Evolutionary conservation across 1,284 basidiomycete species (phyloP), one percentile per base, ranked within the genome.

Genomic region (Jaminaea rosea): DNA sequence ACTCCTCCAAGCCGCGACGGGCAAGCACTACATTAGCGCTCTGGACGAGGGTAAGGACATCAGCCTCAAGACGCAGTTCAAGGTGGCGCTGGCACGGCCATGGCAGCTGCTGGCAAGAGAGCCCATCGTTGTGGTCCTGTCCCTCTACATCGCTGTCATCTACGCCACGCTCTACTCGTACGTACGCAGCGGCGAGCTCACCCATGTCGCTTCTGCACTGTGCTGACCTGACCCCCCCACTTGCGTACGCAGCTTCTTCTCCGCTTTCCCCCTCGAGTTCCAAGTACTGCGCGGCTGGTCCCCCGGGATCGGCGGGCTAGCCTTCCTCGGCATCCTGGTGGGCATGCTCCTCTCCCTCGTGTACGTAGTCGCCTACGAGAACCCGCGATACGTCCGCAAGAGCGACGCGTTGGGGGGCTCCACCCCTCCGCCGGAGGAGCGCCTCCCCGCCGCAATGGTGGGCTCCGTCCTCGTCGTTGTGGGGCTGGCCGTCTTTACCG

Each of bases 401-500:
- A 49, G 49, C 4, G 52, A 53, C 1, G 44, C 17, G 44, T 39
- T 29, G 52, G 48, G 23, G 32, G 55, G 62, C 44, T 42, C 59
- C 3, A 26, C 26, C 24, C 52, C 65, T 1, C 61, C 63, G 2
- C 58, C 56, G 0, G 54, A 59, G 7, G 41, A 53, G 10, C 36
- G 54, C 3, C 62, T 65, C 5, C 58, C 55, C 0, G 26, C 52
- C 8, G 24, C 53, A 2, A 59, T 61, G 36, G 53, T 65, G 15
- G 44, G 39, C 15, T 42, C 39, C 4, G 51, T 71, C 11, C 44
- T 73, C 19, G 60, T 76, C 24, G 69, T 75, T 48, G 66, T 77
- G 49, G 75, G 75, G 37, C 64, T 77, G 5, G 75, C 69, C 15
- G 71, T 74, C 46, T 76, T 76, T 28, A 74, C 75, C 21, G 75